These are phyloP conservation scores for Exophiala viscosa DNA, from an alignment of 2,329 filamentous ascomycete genomes.

Conservation along the genomic window DNA sequence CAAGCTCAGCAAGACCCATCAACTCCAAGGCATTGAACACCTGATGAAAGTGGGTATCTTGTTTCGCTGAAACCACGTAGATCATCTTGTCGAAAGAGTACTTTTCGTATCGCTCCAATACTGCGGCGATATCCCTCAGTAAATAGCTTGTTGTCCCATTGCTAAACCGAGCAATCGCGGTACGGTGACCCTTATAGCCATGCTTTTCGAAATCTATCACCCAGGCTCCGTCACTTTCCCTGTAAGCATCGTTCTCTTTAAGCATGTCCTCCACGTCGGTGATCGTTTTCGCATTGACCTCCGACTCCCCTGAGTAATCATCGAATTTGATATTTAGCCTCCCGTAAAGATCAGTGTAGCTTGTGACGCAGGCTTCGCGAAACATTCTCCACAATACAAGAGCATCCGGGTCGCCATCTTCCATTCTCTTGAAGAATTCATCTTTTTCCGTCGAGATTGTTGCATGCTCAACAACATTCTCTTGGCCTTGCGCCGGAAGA, in stretches of 20 bases:
- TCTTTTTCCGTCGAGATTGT: conserved; percentile 45
- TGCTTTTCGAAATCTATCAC: conserved; percentile 70
- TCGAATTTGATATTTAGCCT: conserved; percentile 69
- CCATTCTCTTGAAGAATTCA: conserved; percentile 65
- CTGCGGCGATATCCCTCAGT: conserved; percentile 72
- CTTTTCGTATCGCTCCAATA: conserved; percentile 61
- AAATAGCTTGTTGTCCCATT: conserved; percentile 74
- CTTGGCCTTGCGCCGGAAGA: conserved; percentile 31
- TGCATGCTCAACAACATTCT: conserved; percentile 42
- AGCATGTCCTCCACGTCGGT: conserved; percentile 59
- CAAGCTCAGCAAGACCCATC: conserved; percentile 65
- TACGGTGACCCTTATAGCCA: conserved; percentile 65
- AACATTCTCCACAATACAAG: conserved; percentile 63
- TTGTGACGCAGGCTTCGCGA: conserved; percentile 63
- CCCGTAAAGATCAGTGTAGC: conserved; percentile 65
- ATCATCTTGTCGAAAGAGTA: conserved; percentile 72
- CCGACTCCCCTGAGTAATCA: conserved; percentile 69
- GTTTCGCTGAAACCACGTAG: conserved; percentile 69
- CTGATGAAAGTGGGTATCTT: conserved; percentile 69
- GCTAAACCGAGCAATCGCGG: conserved; percentile 67
- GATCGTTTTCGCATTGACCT: conserved; percentile 66
- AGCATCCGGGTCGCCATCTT: conserved; percentile 60
- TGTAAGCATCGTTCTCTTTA: conserved; percentile 60
- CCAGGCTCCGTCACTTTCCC: conserved; percentile 68
- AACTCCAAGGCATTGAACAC: conserved; percentile 74